Conservation (phyloP, 805 yeast species). For the Cyberlindnera suaveolens region DNA sequence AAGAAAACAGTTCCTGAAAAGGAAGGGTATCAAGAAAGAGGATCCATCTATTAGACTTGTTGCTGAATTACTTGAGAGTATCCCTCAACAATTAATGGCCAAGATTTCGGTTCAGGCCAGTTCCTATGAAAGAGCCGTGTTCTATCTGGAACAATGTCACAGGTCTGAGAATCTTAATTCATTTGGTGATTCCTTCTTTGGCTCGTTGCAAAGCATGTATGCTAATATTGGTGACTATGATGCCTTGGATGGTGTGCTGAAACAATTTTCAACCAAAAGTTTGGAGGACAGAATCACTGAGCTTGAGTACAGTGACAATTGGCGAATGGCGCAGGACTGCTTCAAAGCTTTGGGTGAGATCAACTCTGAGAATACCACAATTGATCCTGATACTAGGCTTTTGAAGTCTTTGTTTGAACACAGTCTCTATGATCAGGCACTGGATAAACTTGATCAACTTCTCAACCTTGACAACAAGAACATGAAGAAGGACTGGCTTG, state of each 20-base stretch:
- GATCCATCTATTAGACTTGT: conserved; percentile 33
- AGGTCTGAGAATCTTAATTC: conserved; percentile 30
- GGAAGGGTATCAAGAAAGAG: conserved; percentile 15
- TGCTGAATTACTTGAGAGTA: conserved; percentile 40
- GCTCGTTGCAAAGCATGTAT: conserved; percentile 70
- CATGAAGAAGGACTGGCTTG: conserved; percentile 42
- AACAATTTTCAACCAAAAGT: conserved; percentile 61
- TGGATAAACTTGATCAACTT: conserved; percentile 17
- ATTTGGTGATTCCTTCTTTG: conserved; percentile 32
- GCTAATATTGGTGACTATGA: conserved; percentile 86
- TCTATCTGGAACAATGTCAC: conserved; percentile 75
- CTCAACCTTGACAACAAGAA: not conserved
- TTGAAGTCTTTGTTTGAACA: conserved; percentile 69
- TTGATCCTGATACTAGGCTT: conserved; percentile 41
- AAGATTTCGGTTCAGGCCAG: conserved; percentile 75
- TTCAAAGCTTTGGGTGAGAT: conserved; percentile 56
- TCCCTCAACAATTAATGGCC: conserved; percentile 71
- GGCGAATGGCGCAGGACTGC: conserved; percentile 85
- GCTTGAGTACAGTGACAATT: conserved; percentile 77
- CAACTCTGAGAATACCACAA: conserved; percentile 23
- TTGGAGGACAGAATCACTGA: conserved; percentile 73
- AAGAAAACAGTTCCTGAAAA: conserved; percentile 18
- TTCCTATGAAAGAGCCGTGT: conserved; percentile 80
- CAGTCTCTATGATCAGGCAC: conserved; percentile 58
- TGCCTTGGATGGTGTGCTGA: conserved; percentile 79